These are phyloP conservation scores for Colletotrichum trifolii DNA, from an alignment of 2,329 filamentous ascomycete genomes.

Conservation along the genomic window DNA sequence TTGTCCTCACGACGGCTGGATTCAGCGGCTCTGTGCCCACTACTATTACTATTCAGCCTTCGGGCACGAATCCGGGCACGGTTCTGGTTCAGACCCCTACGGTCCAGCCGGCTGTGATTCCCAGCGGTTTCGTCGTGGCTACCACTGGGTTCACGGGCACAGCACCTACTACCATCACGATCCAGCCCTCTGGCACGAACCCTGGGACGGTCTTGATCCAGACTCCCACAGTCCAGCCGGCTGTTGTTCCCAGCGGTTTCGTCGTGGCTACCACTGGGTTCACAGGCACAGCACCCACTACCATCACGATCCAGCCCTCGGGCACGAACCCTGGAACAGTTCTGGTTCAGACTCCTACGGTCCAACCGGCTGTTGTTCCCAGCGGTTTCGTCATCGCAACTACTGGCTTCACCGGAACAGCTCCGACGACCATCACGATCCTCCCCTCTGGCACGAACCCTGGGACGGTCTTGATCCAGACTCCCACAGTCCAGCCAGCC, in stretches of 20 bases:
- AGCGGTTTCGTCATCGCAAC: conserved; percentile 6
- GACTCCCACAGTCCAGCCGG: background rate
- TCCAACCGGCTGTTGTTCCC: background rate
- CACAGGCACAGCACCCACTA: background rate
- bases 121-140: background rate
- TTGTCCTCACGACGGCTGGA: conserved; percentile 3
- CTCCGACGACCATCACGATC: conserved; percentile 10
- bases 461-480: conserved; percentile 6
- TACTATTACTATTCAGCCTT: background rate
- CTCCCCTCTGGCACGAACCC: conserved; percentile 13
- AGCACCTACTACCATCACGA: background rate
- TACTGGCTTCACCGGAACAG: background rate
- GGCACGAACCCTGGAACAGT: conserved; percentile 9
- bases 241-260: background rate
- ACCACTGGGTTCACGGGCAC: background rate
- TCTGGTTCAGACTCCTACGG: conserved; percentile 3
- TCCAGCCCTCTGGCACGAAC: background rate
- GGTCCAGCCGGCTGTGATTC: background rate
- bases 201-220: background rate
- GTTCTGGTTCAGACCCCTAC: conserved; percentile 5
- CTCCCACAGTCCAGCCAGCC: conserved; percentile 1
- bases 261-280: conserved; percentile 2
- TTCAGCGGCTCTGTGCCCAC: background rate
- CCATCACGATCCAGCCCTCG: conserved; percentile 4
- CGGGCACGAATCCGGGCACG: background rate